Conservation (phyloP, 345 rosid species). For the Murraya koenigii region DNA sequence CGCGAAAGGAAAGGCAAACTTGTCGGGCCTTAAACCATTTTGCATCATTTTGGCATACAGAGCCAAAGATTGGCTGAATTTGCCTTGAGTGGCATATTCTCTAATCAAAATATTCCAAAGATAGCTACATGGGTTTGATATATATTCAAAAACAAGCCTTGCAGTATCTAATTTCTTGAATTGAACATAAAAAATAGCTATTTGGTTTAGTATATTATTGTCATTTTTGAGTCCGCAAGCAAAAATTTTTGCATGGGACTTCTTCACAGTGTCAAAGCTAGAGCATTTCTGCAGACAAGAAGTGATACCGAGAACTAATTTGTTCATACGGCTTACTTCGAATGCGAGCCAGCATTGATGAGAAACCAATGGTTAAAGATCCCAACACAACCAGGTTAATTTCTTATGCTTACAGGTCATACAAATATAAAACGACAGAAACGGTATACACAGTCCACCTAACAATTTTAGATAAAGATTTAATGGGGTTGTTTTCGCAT, state of each 20-base stretch:
- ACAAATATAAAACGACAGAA: no score
- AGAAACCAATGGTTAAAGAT: not conserved
- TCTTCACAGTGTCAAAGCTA: not conserved
- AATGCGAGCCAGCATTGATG: not conserved
- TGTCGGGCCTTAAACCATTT: not conserved
- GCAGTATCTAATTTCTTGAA: conserved; percentile 1
- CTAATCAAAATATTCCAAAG: conserved; percentile 11
- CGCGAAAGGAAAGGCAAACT: not conserved
- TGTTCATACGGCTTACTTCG: not conserved
- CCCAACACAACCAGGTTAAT: not conserved
- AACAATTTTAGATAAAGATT: no score
- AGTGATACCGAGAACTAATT: not conserved
- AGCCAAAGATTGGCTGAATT: not conserved
- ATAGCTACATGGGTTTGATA: not conserved
- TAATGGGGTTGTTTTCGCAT: no score
- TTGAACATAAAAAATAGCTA: not conserved
- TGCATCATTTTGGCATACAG: conserved; percentile 5
- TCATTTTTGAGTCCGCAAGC: not conserved
- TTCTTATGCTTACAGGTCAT: not conserved
- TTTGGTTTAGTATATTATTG: not conserved
- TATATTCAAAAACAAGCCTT: not conserved
- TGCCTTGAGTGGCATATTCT: conserved; percentile 4
- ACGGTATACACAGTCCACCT: no score
- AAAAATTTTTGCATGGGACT: not conserved
- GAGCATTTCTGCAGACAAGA: not conserved